phyloP scores from a whole-genome alignment of 75 land plant genomes.

The Picea glauca region DNA sequence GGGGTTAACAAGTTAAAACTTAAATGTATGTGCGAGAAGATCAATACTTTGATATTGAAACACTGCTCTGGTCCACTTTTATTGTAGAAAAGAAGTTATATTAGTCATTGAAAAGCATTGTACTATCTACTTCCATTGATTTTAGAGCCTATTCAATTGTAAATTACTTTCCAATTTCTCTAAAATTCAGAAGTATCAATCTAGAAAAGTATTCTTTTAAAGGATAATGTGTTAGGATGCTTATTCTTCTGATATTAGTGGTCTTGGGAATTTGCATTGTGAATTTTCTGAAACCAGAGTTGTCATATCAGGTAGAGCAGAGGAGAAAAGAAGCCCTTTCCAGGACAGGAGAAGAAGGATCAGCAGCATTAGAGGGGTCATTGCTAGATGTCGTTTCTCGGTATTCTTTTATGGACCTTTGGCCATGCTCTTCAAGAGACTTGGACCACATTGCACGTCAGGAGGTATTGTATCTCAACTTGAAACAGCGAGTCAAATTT shows the following conservation, averaged over 20 bases:
- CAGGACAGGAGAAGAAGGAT: conserved; percentile 51
- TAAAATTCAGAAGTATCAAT: background rate
- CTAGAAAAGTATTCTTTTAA: background rate
- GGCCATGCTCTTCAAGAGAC: conserved; percentile 90
- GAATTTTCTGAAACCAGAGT: background rate
- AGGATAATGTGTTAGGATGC: background rate
- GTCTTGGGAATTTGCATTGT: too few relatives aligned
- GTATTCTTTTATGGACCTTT: conserved; percentile 93
- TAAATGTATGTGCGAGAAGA: too few relatives aligned
- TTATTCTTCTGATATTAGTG: background rate
- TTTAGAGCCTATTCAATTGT: background rate
- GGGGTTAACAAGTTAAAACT: too few relatives aligned
- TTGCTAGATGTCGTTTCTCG: conserved; percentile 89
- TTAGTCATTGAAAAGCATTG: too few relatives aligned
- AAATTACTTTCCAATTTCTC: background rate
- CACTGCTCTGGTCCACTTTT: too few relatives aligned
- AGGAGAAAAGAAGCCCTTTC: conserved; percentile 87
- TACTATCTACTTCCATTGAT: background rate
- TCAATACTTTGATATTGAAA: too few relatives aligned
- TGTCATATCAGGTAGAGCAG: conserved; percentile 70
- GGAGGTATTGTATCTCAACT: conserved; percentile 46
- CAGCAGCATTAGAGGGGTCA: conserved; percentile 48
- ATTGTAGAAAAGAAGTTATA: too few relatives aligned
- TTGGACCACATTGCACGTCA: conserved; percentile 74
- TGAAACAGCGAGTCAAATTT: background rate